phyloP scores from a whole-genome alignment of 2,329 filamentous ascomycete species.

The Chaetothyriales sp. region DNA sequence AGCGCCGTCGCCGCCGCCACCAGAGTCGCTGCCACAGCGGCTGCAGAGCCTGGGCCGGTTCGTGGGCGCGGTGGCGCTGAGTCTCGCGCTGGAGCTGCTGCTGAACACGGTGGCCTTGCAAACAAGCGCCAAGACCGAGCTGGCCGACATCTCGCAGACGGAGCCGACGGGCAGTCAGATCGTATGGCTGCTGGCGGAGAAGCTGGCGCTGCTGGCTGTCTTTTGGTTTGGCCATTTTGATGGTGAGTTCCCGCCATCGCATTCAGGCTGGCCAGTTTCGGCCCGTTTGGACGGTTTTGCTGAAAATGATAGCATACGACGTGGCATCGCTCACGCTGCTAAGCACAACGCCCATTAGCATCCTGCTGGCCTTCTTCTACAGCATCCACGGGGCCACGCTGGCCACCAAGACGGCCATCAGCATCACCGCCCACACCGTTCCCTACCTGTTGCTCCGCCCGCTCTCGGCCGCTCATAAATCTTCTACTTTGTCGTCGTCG shows the following conservation, averaged over 20 bases:
- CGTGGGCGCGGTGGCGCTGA: constrained; percentile 35
- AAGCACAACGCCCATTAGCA: constrained; percentile 60
- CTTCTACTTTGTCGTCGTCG: too few species aligned
- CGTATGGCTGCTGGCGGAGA: constrained; percentile 34
- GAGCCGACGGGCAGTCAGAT: constrained; percentile 51
- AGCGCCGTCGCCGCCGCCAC: too few species aligned
- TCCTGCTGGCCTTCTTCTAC: constrained; percentile 69
- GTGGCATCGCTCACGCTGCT: constrained; percentile 53
- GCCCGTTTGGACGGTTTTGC: too few species aligned
- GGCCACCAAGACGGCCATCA: constrained; percentile 50
- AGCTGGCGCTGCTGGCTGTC: constrained; percentile 53
- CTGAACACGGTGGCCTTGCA: constrained; percentile 48
- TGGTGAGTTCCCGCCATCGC: constrained; percentile 26
- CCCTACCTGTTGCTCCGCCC: constrained; percentile 65
- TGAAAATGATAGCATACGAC: constrained; percentile 53
- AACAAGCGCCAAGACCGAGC: constrained; percentile 32
- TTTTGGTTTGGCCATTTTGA: constrained; percentile 66
- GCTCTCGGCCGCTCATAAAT: constrained; percentile 49
- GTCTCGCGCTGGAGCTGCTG: constrained; percentile 48
- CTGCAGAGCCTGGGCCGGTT: constrained; percentile 26
- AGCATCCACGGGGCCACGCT: constrained; percentile 49
- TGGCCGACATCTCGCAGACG: constrained; percentile 53
- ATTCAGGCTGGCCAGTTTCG: too few species aligned
- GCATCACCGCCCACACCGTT: constrained; percentile 53
- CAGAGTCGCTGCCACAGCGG: not conserved